Conservation (phyloP, 495 filamentous ascomycete species). For the Recurvomyces mirabilis region DNA sequence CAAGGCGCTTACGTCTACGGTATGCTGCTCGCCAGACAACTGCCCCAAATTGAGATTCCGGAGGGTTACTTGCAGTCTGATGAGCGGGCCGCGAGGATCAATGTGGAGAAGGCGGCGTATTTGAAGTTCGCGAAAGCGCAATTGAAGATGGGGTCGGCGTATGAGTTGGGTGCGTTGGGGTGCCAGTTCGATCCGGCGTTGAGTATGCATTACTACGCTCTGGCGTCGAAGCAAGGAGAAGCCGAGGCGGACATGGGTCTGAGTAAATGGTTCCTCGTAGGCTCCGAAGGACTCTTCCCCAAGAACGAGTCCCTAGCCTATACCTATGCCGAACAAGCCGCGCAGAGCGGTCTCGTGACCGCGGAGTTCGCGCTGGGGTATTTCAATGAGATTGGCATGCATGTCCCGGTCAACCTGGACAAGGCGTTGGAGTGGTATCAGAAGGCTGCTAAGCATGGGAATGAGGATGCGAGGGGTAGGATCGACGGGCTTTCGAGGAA, state of each 20-base stretch:
- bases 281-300: slow-evolving; percentile 77
- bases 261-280: slow-evolving; percentile 97
- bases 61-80: slow-evolving; percentile 63
- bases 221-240: slow-evolving; percentile 81
- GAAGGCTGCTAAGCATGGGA: slow-evolving; percentile 79
- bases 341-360: slow-evolving; percentile 65
- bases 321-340: slow-evolving; percentile 78
- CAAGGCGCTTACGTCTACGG: slow-evolving; percentile 96
- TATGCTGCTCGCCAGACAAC: slow-evolving; percentile 82
- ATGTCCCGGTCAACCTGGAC: slow-evolving; percentile 65
- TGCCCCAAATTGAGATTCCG: slow-evolving; percentile 77
- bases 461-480: slow-evolving; percentile 72
- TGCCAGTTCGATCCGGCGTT: slow-evolving; percentile 91
- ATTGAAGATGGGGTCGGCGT: slow-evolving; percentile 92
- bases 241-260: slow-evolving; percentile 91
- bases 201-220: slow-evolving; percentile 89
- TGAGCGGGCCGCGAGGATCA: slow-evolving; percentile 60
- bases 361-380: slow-evolving; percentile 97
- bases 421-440: slow-evolving; percentile 86
- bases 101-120: slow-evolving; percentile 95
- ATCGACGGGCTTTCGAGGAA: slow-evolving; percentile 78
- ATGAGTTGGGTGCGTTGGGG: slow-evolving; percentile 83
- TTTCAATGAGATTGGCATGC: slow-evolving; percentile 92
- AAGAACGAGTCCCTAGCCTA: slow-evolving; percentile 94
- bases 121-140: slow-evolving; percentile 95